Evolutionary conservation across 176 grass and related monocot genomes (phyloP).

Genomic region (Rhynchospora pubera): DNA sequence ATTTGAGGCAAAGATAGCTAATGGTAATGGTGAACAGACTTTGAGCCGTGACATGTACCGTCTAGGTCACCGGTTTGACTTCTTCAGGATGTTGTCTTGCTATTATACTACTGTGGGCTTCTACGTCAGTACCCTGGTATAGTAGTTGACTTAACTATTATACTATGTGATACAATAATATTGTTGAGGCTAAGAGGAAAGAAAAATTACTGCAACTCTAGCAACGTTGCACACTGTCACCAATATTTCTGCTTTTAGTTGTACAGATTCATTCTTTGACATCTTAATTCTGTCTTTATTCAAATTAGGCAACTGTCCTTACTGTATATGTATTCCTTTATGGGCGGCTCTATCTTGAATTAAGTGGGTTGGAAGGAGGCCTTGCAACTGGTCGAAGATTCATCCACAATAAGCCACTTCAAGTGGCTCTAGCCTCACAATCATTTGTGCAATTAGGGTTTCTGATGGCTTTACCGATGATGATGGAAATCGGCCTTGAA

Average conservation of each 20-base stretch:
- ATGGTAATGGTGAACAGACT: slow-evolving; percentile 88
- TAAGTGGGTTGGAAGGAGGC: slow-evolving; percentile 71
- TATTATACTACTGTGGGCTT: slow-evolving; percentile 95
- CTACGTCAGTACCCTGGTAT: slow-evolving; percentile 93
- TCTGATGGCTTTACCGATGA: slow-evolving; percentile 89
- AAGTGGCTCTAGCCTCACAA: slow-evolving; percentile 81
- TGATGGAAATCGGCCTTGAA: slow-evolving; percentile 97
- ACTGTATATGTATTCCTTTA: slow-evolving; percentile 94
- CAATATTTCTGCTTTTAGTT: slow-evolving; percentile 11
- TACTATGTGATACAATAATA: too few relatives aligned
- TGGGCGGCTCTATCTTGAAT: slow-evolving; percentile 77
- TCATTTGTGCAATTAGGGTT: slow-evolving; percentile 93
- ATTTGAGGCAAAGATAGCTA: slow-evolving; percentile 92
- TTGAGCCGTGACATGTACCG: slow-evolving; percentile 74
- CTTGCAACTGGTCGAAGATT: slow-evolving; percentile 51
- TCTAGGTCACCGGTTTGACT: slow-evolving; percentile 94
- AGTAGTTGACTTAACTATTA: too few relatives aligned
- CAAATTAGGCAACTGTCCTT: slow-evolving; percentile 61
- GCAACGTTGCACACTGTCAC: neutral
- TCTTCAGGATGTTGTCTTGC: slow-evolving; percentile 96
- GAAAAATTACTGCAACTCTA: neutral
- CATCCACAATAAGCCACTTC: slow-evolving; percentile 69
- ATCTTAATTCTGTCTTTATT: slow-evolving; percentile 21
- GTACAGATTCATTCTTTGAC: neutral
- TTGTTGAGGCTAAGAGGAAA: neutral